phyloP scores from a whole-genome alignment of 768 basidiomycete species.

The Guyanaporus albipodus region DNA sequence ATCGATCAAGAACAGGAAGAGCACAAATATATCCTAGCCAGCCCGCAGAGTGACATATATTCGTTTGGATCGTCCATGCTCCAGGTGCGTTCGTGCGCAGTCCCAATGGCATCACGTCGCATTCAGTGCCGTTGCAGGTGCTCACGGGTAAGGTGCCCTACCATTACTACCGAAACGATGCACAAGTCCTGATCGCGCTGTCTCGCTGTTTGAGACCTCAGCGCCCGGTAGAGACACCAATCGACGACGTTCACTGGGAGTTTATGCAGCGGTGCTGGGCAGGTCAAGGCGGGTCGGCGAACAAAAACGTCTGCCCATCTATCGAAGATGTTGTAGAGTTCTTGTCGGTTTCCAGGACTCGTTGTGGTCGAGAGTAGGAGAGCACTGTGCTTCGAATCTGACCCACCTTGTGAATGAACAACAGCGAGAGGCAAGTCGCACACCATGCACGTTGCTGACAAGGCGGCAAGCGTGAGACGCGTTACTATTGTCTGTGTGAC shows the following conservation, averaged over 20 bases:
- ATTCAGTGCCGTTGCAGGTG: conserved; percentile 19
- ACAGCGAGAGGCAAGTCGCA: neutral
- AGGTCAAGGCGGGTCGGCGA: conserved; percentile 12
- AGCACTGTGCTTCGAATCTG: no score
- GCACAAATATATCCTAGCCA: conserved; percentile 9
- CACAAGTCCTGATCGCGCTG: conserved; percentile 21
- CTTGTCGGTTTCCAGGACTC: conserved; percentile 5
- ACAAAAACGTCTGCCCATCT: conserved; percentile 7
- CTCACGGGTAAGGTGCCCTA: conserved; percentile 23
- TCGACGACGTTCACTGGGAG: conserved; percentile 9
- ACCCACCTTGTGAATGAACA: neutral
- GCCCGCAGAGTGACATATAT: conserved; percentile 38
- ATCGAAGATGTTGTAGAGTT: conserved; percentile 19
- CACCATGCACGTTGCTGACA: neutral
- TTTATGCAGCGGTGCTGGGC: conserved; percentile 27
- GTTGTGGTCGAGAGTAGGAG: neutral
- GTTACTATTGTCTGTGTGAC: conserved; percentile 14
- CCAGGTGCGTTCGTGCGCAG: conserved; percentile 18
- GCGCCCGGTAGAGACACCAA: neutral
- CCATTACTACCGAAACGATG: conserved; percentile 21
- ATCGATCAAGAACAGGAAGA: conserved; percentile 22
- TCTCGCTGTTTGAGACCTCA: conserved; percentile 12
- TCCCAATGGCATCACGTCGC: neutral
- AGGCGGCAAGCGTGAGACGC: no score
- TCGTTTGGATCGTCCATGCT: conserved; percentile 36